These are phyloP conservation scores for Phoma herbarum DNA, from an alignment of 2,329 filamentous ascomycete species.

Conservation along the genomic window DNA sequence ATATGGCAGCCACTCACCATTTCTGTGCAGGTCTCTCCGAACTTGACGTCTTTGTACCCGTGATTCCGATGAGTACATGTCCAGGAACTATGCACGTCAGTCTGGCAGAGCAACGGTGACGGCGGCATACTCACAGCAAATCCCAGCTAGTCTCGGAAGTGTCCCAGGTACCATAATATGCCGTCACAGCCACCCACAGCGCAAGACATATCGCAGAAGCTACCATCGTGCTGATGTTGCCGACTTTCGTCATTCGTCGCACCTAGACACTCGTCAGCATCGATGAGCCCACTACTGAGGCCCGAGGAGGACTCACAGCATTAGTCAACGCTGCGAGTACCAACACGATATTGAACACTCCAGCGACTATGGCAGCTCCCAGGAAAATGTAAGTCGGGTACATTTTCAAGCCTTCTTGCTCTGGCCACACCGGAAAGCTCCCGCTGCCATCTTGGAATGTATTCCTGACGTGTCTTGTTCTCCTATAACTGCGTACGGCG, in stretches of 20 bases:
- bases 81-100: slow-evolving; percentile 27
- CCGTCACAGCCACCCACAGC: slow-evolving; percentile 28
- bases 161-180: slow-evolving; percentile 35
- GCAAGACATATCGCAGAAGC: slow-evolving; percentile 26
- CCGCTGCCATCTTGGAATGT: slow-evolving; percentile 28
- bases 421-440: slow-evolving; percentile 30
- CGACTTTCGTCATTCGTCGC: slow-evolving; percentile 30
- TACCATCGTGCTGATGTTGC: slow-evolving; percentile 29
- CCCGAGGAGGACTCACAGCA: slow-evolving; percentile 15
- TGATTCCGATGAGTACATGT: slow-evolving; percentile 27
- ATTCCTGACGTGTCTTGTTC: slow-evolving; percentile 24
- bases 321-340: slow-evolving; percentile 28
- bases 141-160: slow-evolving; percentile 32
- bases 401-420: slow-evolving; percentile 24
- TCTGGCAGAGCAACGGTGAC: not conserved
- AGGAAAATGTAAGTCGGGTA: slow-evolving; percentile 28
- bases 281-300: not conserved
- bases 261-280: slow-evolving; percentile 18
- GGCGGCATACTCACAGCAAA: slow-evolving; percentile 18
- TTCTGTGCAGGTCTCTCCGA: slow-evolving; percentile 25
- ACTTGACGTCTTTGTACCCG: slow-evolving; percentile 28
- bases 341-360: slow-evolving; percentile 24
- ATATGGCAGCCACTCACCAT: slow-evolving; percentile 21
- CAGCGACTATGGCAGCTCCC: slow-evolving; percentile 22
- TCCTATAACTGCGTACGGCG: slow-evolving; percentile 17